Conservation (phyloP, 176 grass and related monocot genomes). For the Oropetium thomaeum region DNA sequence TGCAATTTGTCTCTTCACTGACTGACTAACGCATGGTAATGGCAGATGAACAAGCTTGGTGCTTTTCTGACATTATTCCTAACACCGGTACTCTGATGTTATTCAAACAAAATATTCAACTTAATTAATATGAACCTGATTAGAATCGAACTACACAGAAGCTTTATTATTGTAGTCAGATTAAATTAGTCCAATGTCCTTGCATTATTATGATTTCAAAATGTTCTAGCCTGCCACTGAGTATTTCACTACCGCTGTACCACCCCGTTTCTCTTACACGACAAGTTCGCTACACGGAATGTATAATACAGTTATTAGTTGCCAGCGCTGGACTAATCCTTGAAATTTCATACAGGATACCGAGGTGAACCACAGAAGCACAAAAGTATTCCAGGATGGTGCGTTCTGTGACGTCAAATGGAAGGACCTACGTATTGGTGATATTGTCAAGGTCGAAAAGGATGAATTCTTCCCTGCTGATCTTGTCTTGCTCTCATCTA, state of each 20-base stretch:
- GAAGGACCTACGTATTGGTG: constrained; percentile 66
- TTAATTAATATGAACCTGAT: not conserved
- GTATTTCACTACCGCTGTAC: no score
- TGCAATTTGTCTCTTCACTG: not conserved
- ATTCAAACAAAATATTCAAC: not conserved
- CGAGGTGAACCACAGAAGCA: constrained; percentile 69
- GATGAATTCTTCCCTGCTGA: constrained; percentile 93
- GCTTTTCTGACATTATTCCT: no score
- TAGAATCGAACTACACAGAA: not conserved
- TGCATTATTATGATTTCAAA: no score
- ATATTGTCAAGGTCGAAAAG: constrained; percentile 78
- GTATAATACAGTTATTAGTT: no score
- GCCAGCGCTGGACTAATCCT: not conserved
- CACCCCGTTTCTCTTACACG: no score
- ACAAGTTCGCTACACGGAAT: no score
- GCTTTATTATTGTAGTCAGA: not conserved
- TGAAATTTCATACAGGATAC: constrained; percentile 48
- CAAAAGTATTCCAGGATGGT: constrained; percentile 32
- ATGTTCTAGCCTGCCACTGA: not conserved
- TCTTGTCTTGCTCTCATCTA: constrained; percentile 80
- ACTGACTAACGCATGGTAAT: no score
- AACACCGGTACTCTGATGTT: not conserved
- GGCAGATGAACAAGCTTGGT: no score
- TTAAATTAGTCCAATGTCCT: no score
- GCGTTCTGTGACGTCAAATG: constrained; percentile 56